phyloP scores from a whole-genome alignment of 2,329 filamentous ascomycete genomes.

The Stachybotrys elegans region DNA sequence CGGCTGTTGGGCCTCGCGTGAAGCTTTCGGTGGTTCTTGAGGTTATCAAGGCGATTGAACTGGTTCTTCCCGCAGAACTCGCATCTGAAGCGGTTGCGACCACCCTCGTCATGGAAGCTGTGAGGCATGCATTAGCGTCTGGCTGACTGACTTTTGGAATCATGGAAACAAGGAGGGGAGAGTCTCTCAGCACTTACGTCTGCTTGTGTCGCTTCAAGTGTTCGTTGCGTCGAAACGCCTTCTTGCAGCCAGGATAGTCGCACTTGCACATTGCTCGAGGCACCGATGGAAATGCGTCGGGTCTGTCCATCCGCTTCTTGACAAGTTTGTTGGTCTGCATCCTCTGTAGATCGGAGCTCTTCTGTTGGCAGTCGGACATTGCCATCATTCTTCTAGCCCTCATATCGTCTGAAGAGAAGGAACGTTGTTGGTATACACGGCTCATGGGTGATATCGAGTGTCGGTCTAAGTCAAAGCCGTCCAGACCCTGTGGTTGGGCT shows the following conservation, averaged over 20 bases:
- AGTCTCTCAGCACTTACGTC: slow-evolving; percentile 47
- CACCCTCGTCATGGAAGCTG: slow-evolving; percentile 32
- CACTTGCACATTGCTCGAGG: slow-evolving; percentile 40
- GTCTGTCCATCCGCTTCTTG: slow-evolving; percentile 21
- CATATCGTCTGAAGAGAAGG: slow-evolving; percentile 25
- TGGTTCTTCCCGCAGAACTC: slow-evolving; percentile 37
- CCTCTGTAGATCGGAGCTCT: slow-evolving; percentile 37
- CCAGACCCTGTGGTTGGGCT: slow-evolving; percentile 23
- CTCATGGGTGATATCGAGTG: slow-evolving; percentile 29
- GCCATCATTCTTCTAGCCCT: slow-evolving; percentile 33
- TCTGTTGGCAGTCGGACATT: slow-evolving; percentile 37
- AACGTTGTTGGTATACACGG: slow-evolving; percentile 19
- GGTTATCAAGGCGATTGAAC: slow-evolving; percentile 36
- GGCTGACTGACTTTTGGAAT: background rate
- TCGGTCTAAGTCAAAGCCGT: slow-evolving; percentile 28
- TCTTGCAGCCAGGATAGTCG: slow-evolving; percentile 39
- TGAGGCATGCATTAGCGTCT: background rate
- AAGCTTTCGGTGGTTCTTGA: slow-evolving; percentile 37
- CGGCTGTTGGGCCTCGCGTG: slow-evolving; percentile 33
- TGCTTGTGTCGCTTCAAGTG: slow-evolving; percentile 51
- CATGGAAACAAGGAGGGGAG: background rate
- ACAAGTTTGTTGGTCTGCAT: too few relatives aligned
- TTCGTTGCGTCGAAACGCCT: slow-evolving; percentile 47
- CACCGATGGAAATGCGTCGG: slow-evolving; percentile 23
- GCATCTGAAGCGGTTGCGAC: slow-evolving; percentile 33